Evolutionary conservation across 148 eudicot species (phyloP).

Genomic region (Simmondsia chinensis): DNA sequence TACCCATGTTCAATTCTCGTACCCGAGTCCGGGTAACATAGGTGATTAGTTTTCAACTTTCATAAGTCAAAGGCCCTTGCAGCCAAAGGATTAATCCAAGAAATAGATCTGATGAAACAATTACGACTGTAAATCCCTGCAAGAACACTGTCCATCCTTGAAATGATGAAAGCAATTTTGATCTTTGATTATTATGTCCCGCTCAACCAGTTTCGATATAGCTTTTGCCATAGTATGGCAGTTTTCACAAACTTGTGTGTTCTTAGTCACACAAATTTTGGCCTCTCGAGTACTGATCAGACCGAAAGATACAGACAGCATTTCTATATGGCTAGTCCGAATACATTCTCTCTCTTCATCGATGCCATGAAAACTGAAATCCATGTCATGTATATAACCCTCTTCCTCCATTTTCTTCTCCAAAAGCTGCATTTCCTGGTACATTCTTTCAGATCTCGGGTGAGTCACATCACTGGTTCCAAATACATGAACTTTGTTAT

Average conservation of each 20-base stretch:
- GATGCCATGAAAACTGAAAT: slow-evolving; percentile 53
- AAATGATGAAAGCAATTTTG: slow-evolving; percentile 59
- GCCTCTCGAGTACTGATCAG: slow-evolving; percentile 33
- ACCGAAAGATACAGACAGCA: slow-evolving; percentile 61
- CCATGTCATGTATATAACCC: slow-evolving; percentile 14
- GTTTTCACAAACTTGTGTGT: slow-evolving; percentile 37
- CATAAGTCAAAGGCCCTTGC: not conserved
- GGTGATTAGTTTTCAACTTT: too few species aligned
- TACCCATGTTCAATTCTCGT: too few species aligned
- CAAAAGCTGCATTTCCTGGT: slow-evolving; percentile 36
- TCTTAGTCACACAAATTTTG: slow-evolving; percentile 48
- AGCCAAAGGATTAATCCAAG: too few species aligned
- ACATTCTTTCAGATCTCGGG: slow-evolving; percentile 45
- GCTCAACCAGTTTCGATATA: slow-evolving; percentile 25
- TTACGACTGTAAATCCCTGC: slow-evolving; percentile 30
- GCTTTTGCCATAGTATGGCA: slow-evolving; percentile 45
- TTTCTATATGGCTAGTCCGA: slow-evolving; percentile 43
- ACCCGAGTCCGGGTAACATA: too few species aligned
- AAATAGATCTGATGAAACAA: not conserved
- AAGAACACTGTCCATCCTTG: slow-evolving; percentile 57
- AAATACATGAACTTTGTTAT: slow-evolving; percentile 61
- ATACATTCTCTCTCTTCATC: slow-evolving; percentile 53
- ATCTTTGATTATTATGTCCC: slow-evolving; percentile 56
- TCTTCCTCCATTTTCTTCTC: slow-evolving; percentile 31
- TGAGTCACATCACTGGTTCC: slow-evolving; percentile 63